Conservation (phyloP, 164 flowering plant genomes). For the Buxus sempervirens region DNA sequence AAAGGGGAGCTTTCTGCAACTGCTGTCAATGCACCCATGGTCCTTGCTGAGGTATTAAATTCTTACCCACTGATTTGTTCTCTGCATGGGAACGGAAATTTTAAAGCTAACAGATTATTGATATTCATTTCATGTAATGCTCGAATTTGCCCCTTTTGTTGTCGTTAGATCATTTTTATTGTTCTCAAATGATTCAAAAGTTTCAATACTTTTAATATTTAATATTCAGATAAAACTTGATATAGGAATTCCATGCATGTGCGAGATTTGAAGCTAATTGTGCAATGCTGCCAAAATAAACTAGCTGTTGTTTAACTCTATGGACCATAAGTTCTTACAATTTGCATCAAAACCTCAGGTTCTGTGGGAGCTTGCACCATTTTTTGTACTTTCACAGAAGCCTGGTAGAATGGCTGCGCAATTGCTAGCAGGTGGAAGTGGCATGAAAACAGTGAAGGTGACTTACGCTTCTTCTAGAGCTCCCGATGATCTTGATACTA, state of each 20-base stretch:
- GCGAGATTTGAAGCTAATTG: too few relatives aligned
- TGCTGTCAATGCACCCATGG: conserved; percentile 34
- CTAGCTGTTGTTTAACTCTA: neutral
- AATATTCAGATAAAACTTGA: too few relatives aligned
- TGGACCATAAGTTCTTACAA: neutral
- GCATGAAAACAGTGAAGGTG: conserved; percentile 75
- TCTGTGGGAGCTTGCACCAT: conserved; percentile 73
- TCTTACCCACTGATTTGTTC: too few relatives aligned
- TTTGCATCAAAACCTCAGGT: conserved; percentile 36
- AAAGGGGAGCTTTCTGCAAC: conserved; percentile 30
- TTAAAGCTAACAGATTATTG: too few relatives aligned
- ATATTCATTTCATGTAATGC: too few relatives aligned
- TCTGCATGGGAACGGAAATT: too few relatives aligned
- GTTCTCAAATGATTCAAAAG: too few relatives aligned
- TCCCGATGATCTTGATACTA: conserved; percentile 93
- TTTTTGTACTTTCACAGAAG: conserved; percentile 72
- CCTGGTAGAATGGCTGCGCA: conserved; percentile 88
- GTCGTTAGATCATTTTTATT: too few relatives aligned
- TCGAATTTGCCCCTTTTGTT: too few relatives aligned
- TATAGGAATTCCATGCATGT: too few relatives aligned
- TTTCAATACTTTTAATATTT: too few relatives aligned
- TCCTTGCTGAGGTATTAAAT: conserved; percentile 68
- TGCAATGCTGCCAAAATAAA: too few relatives aligned
- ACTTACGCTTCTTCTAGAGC: conserved; percentile 73
- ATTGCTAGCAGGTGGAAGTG: conserved; percentile 84